Evolutionary conservation across 805 yeast genomes (phyloP).

Genomic region (Cephaloascus albidus): DNA sequence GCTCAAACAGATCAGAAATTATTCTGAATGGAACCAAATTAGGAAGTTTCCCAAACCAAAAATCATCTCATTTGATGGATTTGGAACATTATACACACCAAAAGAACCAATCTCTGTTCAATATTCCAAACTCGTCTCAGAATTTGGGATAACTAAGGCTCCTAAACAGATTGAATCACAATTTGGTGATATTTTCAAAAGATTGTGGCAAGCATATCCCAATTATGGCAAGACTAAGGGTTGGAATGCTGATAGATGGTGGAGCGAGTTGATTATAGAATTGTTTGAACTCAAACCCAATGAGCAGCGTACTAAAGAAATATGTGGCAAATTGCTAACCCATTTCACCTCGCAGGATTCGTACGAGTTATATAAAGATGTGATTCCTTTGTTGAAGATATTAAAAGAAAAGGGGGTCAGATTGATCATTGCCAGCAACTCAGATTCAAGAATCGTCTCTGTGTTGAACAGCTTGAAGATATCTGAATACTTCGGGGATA

Average conservation of each 20-base stretch:
- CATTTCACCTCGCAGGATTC: slow-evolving; percentile 44
- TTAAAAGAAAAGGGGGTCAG: slow-evolving; percentile 20
- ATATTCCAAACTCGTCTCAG: slow-evolving; percentile 38
- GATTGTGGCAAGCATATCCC: slow-evolving; percentile 33
- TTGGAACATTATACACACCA: slow-evolving; percentile 57
- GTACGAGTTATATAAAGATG: slow-evolving; percentile 46
- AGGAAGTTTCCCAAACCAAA: slow-evolving; percentile 20
- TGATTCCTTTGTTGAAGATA: slow-evolving; percentile 30
- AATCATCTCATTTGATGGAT: slow-evolving; percentile 57
- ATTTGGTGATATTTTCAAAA: slow-evolving; percentile 21
- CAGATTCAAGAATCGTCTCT: slow-evolving; percentile 44
- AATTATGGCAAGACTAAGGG: slow-evolving; percentile 48
- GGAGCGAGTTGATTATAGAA: slow-evolving; percentile 40
- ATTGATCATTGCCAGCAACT: slow-evolving; percentile 46
- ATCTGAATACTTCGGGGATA: slow-evolving; percentile 23
- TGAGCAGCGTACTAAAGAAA: slow-evolving; percentile 16
- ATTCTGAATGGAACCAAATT: no score
- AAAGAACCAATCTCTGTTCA: slow-evolving; percentile 41
- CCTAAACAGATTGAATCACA: slow-evolving; percentile 13
- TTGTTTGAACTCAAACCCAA: slow-evolving; percentile 27
- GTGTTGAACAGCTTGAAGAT: slow-evolving; percentile 40
- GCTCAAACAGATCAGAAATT: no score
- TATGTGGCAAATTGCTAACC: slow-evolving; percentile 34
- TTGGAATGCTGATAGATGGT: slow-evolving; percentile 35
- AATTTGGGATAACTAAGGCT: slow-evolving; percentile 29